phyloP scores from a whole-genome alignment of 1,139 yeast species.

The Yamadazyma aaseri region DNA sequence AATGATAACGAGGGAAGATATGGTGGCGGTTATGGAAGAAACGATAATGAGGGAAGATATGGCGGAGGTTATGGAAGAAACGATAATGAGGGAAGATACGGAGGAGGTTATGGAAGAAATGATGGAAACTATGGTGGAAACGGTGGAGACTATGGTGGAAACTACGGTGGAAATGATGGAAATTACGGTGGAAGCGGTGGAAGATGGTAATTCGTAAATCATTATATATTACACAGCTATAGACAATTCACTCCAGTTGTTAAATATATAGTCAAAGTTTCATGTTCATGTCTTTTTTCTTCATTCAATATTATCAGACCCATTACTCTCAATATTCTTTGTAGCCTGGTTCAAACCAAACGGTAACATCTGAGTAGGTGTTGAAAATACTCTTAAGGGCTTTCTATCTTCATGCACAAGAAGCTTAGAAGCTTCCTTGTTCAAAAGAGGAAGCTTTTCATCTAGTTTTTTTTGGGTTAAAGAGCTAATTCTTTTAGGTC shows the following conservation, averaged over 20 bases:
- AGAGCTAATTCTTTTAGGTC: conserved; percentile 13
- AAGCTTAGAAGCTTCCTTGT: conserved; percentile 29
- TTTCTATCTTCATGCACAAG: conserved; percentile 6
- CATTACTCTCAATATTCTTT: conserved; percentile 25
- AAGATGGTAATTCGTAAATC: conserved; percentile 16
- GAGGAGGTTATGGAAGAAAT: conserved; percentile 4
- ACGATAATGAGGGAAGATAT: conserved; percentile 2
- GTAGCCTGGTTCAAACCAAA: conserved; percentile 14
- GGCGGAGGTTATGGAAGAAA: conserved; percentile 3
- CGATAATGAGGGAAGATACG: conserved; percentile 4
- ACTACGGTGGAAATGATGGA: conserved; percentile 19
- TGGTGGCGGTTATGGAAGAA: conserved; percentile 6
- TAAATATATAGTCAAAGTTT: conserved; percentile 1
- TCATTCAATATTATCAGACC: conserved; percentile 29
- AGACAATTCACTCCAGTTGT: neutral
- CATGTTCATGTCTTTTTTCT: too few relatives aligned
- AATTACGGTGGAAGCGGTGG: conserved; percentile 14
- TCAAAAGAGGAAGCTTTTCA: conserved; percentile 28
- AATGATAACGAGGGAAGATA: conserved; percentile 10
- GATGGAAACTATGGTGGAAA: conserved; percentile 6
- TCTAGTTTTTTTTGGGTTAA: conserved; percentile 20
- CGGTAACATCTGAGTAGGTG: conserved; percentile 17
- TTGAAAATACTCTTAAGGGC: conserved; percentile 4
- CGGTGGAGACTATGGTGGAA: conserved; percentile 2
- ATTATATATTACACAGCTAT: conserved; percentile 13